Evolutionary conservation across 75 land plant species (phyloP).

Genomic region (Selaginella tamariscina): DNA sequence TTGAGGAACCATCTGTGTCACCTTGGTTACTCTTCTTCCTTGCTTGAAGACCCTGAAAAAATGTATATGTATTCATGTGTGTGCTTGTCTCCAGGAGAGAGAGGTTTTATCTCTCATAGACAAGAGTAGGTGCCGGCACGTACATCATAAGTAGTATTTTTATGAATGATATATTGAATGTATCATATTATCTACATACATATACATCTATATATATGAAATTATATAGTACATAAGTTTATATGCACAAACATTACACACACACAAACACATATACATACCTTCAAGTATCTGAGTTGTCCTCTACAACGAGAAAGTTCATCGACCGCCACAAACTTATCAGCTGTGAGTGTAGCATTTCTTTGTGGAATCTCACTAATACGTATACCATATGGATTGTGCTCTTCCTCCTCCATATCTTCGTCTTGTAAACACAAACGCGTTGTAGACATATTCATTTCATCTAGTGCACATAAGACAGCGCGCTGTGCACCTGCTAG

Average conservation of each 20-base stretch:
- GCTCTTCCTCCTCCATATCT: conserved; percentile 26
- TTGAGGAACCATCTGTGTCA: conserved; percentile 6
- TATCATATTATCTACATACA: too few relatives aligned
- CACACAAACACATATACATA: conserved; percentile 13
- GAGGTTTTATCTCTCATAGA: too few relatives aligned
- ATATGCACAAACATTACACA: neutral
- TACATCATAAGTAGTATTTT: too few relatives aligned
- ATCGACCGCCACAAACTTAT: conserved; percentile 46
- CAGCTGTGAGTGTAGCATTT: conserved; percentile 45
- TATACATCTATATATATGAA: too few relatives aligned
- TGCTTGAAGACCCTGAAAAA: conserved; percentile 35
- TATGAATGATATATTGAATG: too few relatives aligned
- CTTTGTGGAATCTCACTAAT: conserved; percentile 29
- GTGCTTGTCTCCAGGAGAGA: too few relatives aligned
- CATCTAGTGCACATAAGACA: conserved; percentile 80
- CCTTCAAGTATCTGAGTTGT: conserved; percentile 86
- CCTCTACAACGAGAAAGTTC: conserved; percentile 58
- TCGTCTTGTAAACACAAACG: conserved; percentile 45
- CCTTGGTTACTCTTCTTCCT: conserved; percentile 25
- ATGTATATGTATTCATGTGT: too few relatives aligned
- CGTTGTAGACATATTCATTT: conserved; percentile 82
- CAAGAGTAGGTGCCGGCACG: too few relatives aligned
- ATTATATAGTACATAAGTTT: too few relatives aligned
- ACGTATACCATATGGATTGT: conserved; percentile 30
- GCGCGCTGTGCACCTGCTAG: conserved; percentile 73